These are phyloP conservation scores for Eudorina sp. DNA, from an alignment of 139 green algal genomes.

Conservation along the genomic window DNA sequence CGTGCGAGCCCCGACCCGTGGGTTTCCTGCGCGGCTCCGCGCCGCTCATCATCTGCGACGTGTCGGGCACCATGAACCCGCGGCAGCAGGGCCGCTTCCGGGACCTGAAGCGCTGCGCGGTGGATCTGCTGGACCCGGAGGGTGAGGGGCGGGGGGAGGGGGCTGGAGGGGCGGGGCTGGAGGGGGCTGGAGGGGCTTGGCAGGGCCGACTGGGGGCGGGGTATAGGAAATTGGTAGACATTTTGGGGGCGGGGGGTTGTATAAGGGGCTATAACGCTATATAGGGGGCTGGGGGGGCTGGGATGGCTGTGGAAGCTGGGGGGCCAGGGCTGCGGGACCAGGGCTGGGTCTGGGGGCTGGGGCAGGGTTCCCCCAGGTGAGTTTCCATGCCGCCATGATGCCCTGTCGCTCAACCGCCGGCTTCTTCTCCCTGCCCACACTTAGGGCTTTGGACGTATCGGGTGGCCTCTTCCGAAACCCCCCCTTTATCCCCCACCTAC, in stretches of 20 bases:
- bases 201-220: not conserved
- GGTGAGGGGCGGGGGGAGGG: not conserved
- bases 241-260: no score
- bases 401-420: not conserved
- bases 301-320: no score
- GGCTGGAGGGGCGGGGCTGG: not conserved
- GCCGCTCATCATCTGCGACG: conserved; percentile 73
- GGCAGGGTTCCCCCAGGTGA: no score
- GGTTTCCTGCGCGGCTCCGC: conserved; percentile 74
- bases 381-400: no score
- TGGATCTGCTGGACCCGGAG: conserved; percentile 50
- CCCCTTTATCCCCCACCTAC: no score
- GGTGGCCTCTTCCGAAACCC: no score
- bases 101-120: conserved; percentile 35
- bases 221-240: no score
- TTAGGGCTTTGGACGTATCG: no score
- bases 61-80: conserved; percentile 73
- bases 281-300: no score
- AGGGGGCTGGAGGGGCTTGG: not conserved
- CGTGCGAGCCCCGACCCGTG: conserved; percentile 71
- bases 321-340: no score
- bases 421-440: not conserved
- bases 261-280: no score
- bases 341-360: no score
- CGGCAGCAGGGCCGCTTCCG: conserved; percentile 45